Percentiles rank a stretch among this genome's conserved stretches.
Evolutionary conservation across 805 yeast genomes (phyloP).

Genomic region (Priceomyces haplophilus): DNA sequence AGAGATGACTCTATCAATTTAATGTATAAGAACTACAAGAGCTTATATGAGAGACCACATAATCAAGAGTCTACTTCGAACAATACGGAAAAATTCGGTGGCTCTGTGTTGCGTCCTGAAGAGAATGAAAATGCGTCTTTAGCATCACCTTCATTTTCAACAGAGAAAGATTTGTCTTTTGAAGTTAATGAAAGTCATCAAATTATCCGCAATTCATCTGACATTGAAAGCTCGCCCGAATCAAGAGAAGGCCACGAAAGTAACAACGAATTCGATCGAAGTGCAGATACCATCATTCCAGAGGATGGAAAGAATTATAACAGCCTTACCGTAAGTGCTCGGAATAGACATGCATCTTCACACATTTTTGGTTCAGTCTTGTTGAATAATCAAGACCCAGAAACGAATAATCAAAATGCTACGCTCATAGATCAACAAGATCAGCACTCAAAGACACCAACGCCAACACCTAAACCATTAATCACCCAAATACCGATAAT

Average conservation of each 20-base stretch:
- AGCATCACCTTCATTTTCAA: background rate
- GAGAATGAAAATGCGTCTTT: background rate
- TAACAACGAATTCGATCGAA: background rate
- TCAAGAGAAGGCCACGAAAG: background rate
- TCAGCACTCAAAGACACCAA: background rate
- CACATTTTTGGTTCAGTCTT: slow-evolving; percentile 1
- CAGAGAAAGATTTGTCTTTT: slow-evolving; percentile 1
- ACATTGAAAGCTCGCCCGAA: background rate
- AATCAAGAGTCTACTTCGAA: background rate
- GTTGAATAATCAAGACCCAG: slow-evolving; percentile 5
- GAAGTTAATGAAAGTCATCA: background rate
- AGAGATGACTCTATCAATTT: slow-evolving; percentile 18
- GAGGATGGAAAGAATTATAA: background rate
- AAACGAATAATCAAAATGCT: background rate
- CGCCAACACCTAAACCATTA: background rate
- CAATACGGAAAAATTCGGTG: background rate
- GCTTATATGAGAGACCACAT: slow-evolving; percentile 4
- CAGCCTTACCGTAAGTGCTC: slow-evolving; percentile 1
- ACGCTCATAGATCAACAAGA: slow-evolving; percentile 1
- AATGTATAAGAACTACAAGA: slow-evolving; percentile 26
- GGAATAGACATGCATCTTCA: slow-evolving; percentile 1
- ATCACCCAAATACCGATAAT: background rate
- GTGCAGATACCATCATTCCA: background rate
- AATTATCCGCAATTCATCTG: background rate
- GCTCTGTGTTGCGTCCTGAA: background rate